Evolutionary conservation across 176 grass and related monocot genomes (phyloP), one percentile per base, ranked within the genome.

Genomic region (Ensete glaucum): DNA sequence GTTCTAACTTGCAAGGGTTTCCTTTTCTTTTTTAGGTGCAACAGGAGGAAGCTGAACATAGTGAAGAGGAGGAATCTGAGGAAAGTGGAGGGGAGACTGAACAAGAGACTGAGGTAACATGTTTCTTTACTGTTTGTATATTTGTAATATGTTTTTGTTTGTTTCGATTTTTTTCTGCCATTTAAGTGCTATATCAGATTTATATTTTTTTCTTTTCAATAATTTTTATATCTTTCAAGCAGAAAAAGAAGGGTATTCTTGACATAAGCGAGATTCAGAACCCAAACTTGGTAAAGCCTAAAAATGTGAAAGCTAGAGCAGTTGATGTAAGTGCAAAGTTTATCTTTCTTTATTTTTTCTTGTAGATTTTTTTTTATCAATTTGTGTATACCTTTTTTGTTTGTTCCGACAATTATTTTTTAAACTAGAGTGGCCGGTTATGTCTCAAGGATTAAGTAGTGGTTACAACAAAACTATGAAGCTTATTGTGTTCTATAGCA

Each of bases 231-330:
- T 77, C 54, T 71, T 83, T 76, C 24, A 25, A 51, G 34, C 85
- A 99, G 96, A 94, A 91, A 86, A 81, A 56, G 78, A 99, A 99
- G 88, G 96, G 96, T 17, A 85, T 86, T 54, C 82, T 89, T 77
- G 91, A 91, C 62, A 16, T 91, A 78, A 99, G 91, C 84, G 83
- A 94, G 87, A 99, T 94, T 48, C 91, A 99, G 70, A 99, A 99
- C 71, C 96, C 96, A 60, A 99, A 99, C 74, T 77, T 99, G 75
- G 90, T 79, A 63, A 99, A 91, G 72, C 73, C 86, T 59, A 99
- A 83, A 82, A 89, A 82, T 76, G 75, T 99, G 73, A 99, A 99
- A 85, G 96, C 96, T 55, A 91, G 88, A 85, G 88, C 91, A 82
- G 90, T 79, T 83, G 96, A 95, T 88, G 96, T 99, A 95, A 99